Base-by-base conservation (phyloP, 768 basidiomycete genomes). In the Amanita jacksonii region DNA sequence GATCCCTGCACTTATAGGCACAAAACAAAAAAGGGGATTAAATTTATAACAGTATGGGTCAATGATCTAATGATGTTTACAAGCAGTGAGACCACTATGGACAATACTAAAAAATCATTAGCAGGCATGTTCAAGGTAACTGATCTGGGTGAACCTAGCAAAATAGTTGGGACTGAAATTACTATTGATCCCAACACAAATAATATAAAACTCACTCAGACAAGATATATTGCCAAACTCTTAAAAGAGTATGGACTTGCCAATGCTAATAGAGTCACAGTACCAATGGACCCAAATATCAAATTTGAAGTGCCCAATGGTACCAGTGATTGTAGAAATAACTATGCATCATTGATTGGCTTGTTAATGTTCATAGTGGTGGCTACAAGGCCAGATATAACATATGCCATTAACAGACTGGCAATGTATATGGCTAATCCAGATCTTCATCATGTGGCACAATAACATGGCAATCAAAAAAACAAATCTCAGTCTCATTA, bases 121-220 rank as follows among this genome's bases (percentile, higher is more conserved):
- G 46, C 38, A n/a, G 30, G 33, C 0, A 30, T 43, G 10, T 50
- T 61, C 15, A 39, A 60, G 6, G 55, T 63, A 10, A 54, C 52
- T 0, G 50, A 57, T 37, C 41, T 62, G 0, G 53, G 61, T 0
- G 41, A 47, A 15, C 43, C 55, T 12, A 49, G 30, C 45, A 58
- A 54, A 51, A 46, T 62, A 4, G 49, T 63, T 9, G 56, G 62
- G 7, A 51, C 62, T 9, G 48, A 59, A 16, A 49, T 63, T 31
- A 48, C 41, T 3, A 43, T 39, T 1, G 47, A 56, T 23, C n/a
- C 34, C 0, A 15, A 50, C 6, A 15, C 33, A 4, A 44, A 51
- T 9, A 45, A 48, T 2, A 22, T 63, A 1, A 48, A 52, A 28
- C 41, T 57, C 8, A 49, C 38, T 25, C 59, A 58, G 15, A 20